Base-by-base conservation (phyloP, 75 land plant genomes). In the Adiantum capillusveneris region DNA sequence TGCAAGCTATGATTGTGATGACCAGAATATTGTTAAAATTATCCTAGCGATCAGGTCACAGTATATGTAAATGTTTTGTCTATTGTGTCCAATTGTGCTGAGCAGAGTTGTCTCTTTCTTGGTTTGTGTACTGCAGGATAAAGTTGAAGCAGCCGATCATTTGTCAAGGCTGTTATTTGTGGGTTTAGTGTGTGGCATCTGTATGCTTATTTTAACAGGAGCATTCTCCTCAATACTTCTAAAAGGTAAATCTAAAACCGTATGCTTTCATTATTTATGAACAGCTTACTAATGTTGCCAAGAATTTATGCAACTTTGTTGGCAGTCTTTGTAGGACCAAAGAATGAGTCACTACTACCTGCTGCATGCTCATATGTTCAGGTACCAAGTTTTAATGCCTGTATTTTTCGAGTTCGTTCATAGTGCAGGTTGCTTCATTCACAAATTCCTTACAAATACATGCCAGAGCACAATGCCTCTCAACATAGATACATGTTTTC, bases 301-400 rank as follows among this genome's bases (percentile, higher is more conserved):
- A 39, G 42, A 7, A 9, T 67, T 24, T 43, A 17, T 70, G 3
- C 37, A 34, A 5, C 22, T 25, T 24, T 28, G 21, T 48, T 50
- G 5, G 34, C 68, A 71, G 69, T 62, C 22, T 71, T 71, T 65
- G 74, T 71, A 58, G 75, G 70, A 39, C 56, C 63, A 24, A 44
- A 66, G 46, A 72, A 72, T 58, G 43, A 42, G 20, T 31, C 26
- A n/a, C 21, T 72, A 31, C 48, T 72, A 25, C 70, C 75, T 27
- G 75, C 70, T 31, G 75, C 75, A 30, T 48, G 54, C 25, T n/a
- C 68, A 21, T 65, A 72, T 53, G 75, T 72, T 20, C 65, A 72
- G 60, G 75, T 72, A 59, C 2, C 0, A 17, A n/a, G n/a, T n/a
- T n/a, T n/a, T n/a, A n/a, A n/a, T n/a, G n/a, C n/a, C n/a, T n/a